Percentiles rank a stretch among this genome's conserved stretches.
phyloP scores from a whole-genome alignment of 371 early-diverging fungal species.

The Basidiobolus meristosporus region DNA sequence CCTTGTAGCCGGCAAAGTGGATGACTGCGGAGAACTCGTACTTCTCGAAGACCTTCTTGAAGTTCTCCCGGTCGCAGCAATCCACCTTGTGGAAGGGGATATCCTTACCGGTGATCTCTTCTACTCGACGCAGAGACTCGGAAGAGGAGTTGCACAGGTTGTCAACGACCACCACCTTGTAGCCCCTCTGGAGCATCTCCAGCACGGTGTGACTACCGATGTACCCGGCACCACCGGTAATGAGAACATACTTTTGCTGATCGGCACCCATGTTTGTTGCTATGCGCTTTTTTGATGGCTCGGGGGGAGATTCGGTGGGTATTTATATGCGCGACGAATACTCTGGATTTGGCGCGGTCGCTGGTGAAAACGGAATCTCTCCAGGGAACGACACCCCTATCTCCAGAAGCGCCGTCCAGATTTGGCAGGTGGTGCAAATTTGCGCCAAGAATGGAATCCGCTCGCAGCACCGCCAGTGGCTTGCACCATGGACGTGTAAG shows the following conservation, averaged over 20 bases:
- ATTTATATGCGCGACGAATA: no score
- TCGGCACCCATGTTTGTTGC: no score
- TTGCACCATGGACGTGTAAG: no score
- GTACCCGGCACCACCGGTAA: slow-evolving; percentile 63
- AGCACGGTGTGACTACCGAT: slow-evolving; percentile 86
- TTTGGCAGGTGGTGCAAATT: no score
- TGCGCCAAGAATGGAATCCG: no score
- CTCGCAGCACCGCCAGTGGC: no score
- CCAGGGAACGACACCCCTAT: no score
- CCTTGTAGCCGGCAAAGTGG: slow-evolving; percentile 84
- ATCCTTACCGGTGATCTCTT: slow-evolving; percentile 27
- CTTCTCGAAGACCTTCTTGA: slow-evolving; percentile 2
- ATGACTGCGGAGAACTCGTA: slow-evolving; percentile 45
- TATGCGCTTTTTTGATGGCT: no score
- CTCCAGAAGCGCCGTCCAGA: no score
- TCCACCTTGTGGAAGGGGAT: slow-evolving; percentile 32
- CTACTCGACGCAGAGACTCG: slow-evolving; percentile 21
- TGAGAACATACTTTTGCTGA: slow-evolving; percentile 16
- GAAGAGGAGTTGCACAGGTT: slow-evolving; percentile 55
- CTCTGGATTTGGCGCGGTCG: no score
- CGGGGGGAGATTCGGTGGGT: no score
- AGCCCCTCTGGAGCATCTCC: slow-evolving; percentile 47
- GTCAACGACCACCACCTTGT: slow-evolving; percentile 62
- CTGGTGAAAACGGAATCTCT: no score
- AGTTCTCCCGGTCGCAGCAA: slow-evolving; percentile 14